Conservation (phyloP, 345 rosid species). For the Cardamine chenopodiifolia region DNA sequence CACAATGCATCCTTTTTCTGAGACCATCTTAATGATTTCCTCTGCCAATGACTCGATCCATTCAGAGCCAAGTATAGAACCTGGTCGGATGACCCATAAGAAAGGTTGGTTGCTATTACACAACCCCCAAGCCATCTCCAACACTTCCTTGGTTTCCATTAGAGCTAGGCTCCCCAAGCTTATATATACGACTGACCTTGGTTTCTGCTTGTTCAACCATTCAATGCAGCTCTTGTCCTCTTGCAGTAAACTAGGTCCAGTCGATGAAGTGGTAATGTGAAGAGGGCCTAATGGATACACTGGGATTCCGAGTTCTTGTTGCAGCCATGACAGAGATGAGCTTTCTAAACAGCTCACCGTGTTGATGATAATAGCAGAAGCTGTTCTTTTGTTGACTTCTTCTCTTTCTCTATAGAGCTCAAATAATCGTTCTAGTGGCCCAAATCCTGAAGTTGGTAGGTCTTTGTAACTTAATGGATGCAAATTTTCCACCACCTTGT, state of each 20-base stretch:
- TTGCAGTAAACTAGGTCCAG: background rate
- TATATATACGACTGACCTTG: conserved; percentile 52
- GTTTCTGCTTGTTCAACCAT: conserved; percentile 46
- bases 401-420: background rate
- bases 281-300: conserved; percentile 26
- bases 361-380: conserved; percentile 18
- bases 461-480: conserved; percentile 26
- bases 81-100: conserved; percentile 30
- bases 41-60: conserved; percentile 26
- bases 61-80: background rate
- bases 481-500: background rate
- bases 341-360: conserved; percentile 17
- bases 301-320: conserved; percentile 5
- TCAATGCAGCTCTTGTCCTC: conserved; percentile 47
- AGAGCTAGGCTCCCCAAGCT: conserved; percentile 51
- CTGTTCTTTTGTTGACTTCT: conserved; percentile 1
- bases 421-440: background rate
- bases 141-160: background rate
- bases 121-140: conserved; percentile 33
- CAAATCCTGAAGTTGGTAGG: background rate
- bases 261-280: conserved; percentile 3
- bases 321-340: background rate
- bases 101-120: conserved; percentile 31
- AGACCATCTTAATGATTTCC: conserved; percentile 4
- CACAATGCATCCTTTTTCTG: conserved; percentile 27